Conservation (phyloP, 2,329 filamentous ascomycete species). For the Rutstroemia sydowiana region DNA sequence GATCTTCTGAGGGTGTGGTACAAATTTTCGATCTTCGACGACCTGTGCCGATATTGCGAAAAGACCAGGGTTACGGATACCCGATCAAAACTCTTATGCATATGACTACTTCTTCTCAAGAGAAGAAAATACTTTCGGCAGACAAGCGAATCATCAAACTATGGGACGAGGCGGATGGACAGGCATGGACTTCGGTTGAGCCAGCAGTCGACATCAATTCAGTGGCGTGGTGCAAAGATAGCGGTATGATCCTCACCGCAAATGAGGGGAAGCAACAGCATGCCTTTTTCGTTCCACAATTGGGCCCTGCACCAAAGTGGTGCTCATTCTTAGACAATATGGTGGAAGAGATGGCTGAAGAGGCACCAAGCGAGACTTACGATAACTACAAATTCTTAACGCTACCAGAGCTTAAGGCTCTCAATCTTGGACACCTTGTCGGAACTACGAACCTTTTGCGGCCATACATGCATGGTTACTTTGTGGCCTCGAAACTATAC, state of each 20-base stretch:
- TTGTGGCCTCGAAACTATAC: slow-evolving; percentile 90
- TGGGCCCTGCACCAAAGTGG: slow-evolving; percentile 91
- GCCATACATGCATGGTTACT: slow-evolving; percentile 99
- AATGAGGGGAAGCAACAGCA: slow-evolving; percentile 96
- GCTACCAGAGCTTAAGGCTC: slow-evolving; percentile 70
- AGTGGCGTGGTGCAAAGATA: slow-evolving; percentile 86
- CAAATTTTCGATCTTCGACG: slow-evolving; percentile 89
- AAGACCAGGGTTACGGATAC: slow-evolving; percentile 94
- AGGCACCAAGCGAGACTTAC: slow-evolving; percentile 72
- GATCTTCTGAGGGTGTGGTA: slow-evolving; percentile 80
- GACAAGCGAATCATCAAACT: slow-evolving; percentile 97
- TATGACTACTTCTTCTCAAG: slow-evolving; percentile 63
- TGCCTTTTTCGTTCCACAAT: slow-evolving; percentile 87
- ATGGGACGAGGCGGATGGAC: slow-evolving; percentile 77
- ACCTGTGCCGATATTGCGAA: slow-evolving; percentile 75
- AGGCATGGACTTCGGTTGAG: slow-evolving; percentile 92
- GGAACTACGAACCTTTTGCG: slow-evolving; percentile 83
- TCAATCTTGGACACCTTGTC: slow-evolving; percentile 82
- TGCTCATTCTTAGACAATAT: slow-evolving; percentile 95
- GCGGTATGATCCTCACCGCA: slow-evolving; percentile 90
- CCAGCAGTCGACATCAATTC: slow-evolving; percentile 91
- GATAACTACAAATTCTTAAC: slow-evolving; percentile 99
- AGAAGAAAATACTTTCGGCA: slow-evolving; percentile 82
- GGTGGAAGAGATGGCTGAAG: slow-evolving; percentile 97
- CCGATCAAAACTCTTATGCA: slow-evolving; percentile 78